Evolutionary conservation across 2,329 filamentous ascomycete genomes (phyloP).

Genomic region (Diaporthe humulicola): DNA sequence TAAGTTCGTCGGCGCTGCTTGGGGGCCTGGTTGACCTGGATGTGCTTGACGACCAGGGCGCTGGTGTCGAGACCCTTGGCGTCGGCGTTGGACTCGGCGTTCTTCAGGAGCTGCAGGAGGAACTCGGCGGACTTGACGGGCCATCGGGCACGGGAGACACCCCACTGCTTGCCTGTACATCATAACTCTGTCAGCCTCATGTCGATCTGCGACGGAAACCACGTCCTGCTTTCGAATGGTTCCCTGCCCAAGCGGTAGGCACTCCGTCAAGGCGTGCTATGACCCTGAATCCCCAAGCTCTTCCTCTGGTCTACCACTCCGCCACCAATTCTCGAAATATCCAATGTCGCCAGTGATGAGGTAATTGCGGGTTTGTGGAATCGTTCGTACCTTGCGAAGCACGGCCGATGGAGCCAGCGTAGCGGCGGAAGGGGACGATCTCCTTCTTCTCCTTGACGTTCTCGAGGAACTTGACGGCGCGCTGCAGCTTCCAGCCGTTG

Average conservation of each 20-base stretch:
- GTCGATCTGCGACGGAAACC: neutral
- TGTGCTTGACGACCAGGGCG: conserved; percentile 99
- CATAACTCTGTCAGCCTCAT: conserved; percentile 13
- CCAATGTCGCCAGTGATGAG: neutral
- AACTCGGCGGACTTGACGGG: conserved; percentile 99
- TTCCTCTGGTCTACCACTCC: neutral
- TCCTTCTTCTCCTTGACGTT: conserved; percentile 98
- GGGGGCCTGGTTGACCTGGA: conserved; percentile 99
- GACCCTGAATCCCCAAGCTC: neutral
- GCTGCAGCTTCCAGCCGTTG: conserved; percentile 98
- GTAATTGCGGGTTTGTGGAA: neutral
- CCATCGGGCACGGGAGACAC: conserved; percentile 98
- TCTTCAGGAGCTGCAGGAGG: conserved; percentile 96
- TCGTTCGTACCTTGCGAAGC: conserved; percentile 91
- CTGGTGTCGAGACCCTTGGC: conserved; percentile 97
- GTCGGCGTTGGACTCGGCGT: conserved; percentile 96
- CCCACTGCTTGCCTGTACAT: conserved; percentile 92
- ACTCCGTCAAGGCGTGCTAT: neutral
- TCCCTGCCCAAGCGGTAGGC: neutral
- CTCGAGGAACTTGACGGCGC: conserved; percentile 96
- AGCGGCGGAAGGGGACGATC: conserved; percentile 98
- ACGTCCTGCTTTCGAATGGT: neutral
- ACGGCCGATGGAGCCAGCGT: conserved; percentile 94
- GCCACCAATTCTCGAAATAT: neutral
- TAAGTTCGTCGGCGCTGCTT: conserved; percentile 99